Base-by-base conservation (phyloP, 228 moss, liverwort and hornwort genomes). In the Sphagnum fallax region DNA sequence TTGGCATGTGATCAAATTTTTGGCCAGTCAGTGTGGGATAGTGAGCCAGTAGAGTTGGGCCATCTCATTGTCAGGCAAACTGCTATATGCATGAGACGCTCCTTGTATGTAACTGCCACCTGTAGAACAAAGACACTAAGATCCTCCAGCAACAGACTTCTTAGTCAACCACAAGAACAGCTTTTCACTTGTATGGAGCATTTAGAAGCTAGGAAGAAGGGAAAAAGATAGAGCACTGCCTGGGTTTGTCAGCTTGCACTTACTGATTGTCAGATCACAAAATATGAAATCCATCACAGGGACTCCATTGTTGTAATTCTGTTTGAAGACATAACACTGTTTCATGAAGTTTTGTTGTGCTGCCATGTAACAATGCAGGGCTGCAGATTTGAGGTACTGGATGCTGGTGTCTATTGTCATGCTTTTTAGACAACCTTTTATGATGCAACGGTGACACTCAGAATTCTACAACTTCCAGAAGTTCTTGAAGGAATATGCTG, bases 281-380 rank as follows among this genome's bases (percentile, higher is more conserved):
- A 81, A 77, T 72, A 75, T 80, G 78, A 85, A 77, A 83, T 76
- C 82, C 70, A 78, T 79, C 65, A 81, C 79, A 71, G 79, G 81
- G 81, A 83, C 85, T 87, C 85, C 83, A 75, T 80, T 82, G 85
- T 80, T 84, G 74, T 82, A 84, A 70, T 76, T 71, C 86, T 87
- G 74, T 81, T 84, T 83, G 79, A 77, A 79, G 69, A 75, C 61
- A 74, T 68, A 74, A 69, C 81, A 68, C 55, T 79, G 71, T 80
- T 74, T 76, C 74, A 74, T 73, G 75, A 68, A 76, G 60, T 62
- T 62, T 74, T 71, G 76, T 68, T 75, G 67, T 67, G 65, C 65
- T 52, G 78, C 66, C 72, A 32, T 60, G 73, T 69, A 50, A 16
- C 61, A 60, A 53, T 49, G 48, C 49, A 12, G 5, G 53, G 9